Conservation (phyloP, 352 stramenopile species). For the Phytopythium mirpurense region DNA sequence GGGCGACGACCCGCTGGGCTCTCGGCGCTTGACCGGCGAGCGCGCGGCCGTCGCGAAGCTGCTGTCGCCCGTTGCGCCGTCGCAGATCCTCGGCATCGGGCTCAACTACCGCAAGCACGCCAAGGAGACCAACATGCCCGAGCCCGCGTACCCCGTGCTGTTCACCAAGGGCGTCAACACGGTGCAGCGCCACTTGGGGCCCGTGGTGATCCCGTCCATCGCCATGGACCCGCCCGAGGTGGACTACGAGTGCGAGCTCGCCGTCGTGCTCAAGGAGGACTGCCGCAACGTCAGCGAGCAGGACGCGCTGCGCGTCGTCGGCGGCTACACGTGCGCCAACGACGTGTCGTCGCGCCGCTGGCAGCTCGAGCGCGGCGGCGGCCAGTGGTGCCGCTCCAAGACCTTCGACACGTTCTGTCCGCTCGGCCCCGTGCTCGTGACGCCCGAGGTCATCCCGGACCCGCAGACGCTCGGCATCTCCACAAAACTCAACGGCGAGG, state of each 20-base stretch:
- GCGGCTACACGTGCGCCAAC: conserved; percentile 85
- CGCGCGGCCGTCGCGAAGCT: conserved; percentile 63
- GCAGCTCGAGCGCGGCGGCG: conserved; percentile 81
- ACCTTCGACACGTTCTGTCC: conserved; percentile 90
- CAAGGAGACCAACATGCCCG: conserved; percentile 82
- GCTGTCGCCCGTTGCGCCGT: conserved; percentile 71
- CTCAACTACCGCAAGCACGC: conserved; percentile 90
- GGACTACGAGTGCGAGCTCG: conserved; percentile 91
- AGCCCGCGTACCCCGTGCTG: conserved; percentile 72
- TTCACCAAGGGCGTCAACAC: conserved; percentile 88
- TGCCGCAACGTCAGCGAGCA: conserved; percentile 81
- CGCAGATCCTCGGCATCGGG: conserved; percentile 85
- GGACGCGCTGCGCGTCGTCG: conserved; percentile 82
- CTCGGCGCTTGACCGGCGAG: conserved; percentile 54
- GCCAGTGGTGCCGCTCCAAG: conserved; percentile 88
- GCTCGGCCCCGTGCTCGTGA: conserved; percentile 82
- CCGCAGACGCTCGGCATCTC: conserved; percentile 71
- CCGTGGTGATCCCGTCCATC: conserved; percentile 78
- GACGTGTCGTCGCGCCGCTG: conserved; percentile 87
- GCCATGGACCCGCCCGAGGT: conserved; percentile 65
- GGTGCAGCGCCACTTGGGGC: conserved; percentile 66
- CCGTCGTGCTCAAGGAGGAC: conserved; percentile 77
- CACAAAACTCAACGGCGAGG: conserved; percentile 79
- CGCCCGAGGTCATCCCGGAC: conserved; percentile 63
- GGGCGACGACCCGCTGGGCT: conserved; percentile 62